Conservation (phyloP, 2,329 filamentous ascomycete species). For the Ampelomyces quisqualis region DNA sequence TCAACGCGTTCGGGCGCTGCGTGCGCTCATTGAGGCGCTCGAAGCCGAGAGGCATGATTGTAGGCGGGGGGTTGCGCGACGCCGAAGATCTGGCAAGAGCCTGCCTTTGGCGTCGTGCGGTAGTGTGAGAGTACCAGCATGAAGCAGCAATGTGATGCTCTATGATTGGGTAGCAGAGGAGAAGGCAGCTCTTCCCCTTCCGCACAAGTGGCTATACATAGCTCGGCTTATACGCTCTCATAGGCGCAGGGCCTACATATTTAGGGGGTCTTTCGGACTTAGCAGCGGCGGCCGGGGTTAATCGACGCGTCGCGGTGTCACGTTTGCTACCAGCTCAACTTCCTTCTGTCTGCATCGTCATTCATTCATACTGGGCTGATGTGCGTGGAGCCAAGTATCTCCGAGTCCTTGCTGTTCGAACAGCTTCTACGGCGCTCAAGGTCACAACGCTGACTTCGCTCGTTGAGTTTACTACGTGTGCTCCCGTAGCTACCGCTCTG, state of each 20-base stretch:
- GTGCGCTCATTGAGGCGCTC: constrained; percentile 74
- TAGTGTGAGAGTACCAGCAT: no score
- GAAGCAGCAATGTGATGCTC: no score
- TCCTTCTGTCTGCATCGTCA: neutral
- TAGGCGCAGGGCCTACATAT: no score
- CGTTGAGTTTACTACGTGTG: neutral
- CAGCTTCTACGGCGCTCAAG: neutral
- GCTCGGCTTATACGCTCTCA: neutral
- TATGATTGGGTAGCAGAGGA: neutral
- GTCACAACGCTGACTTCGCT: neutral
- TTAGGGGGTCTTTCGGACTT: no score
- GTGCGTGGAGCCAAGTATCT: neutral
- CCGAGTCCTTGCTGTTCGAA: neutral
- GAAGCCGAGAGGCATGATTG: constrained; percentile 72
- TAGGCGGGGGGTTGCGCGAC: neutral
- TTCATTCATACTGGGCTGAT: neutral
- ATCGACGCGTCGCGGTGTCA: constrained; percentile 1
- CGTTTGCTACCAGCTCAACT: neutral
- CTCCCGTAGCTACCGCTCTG: neutral
- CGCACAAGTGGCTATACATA: neutral
- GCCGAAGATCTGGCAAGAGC: no score
- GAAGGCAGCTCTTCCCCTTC: neutral
- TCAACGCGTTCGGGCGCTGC: constrained; percentile 72
- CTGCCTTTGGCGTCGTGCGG: no score
- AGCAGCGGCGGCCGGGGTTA: no score